phyloP scores from a whole-genome alignment of 495 filamentous ascomycete genomes.

The Hypoxylon perforatum region DNA sequence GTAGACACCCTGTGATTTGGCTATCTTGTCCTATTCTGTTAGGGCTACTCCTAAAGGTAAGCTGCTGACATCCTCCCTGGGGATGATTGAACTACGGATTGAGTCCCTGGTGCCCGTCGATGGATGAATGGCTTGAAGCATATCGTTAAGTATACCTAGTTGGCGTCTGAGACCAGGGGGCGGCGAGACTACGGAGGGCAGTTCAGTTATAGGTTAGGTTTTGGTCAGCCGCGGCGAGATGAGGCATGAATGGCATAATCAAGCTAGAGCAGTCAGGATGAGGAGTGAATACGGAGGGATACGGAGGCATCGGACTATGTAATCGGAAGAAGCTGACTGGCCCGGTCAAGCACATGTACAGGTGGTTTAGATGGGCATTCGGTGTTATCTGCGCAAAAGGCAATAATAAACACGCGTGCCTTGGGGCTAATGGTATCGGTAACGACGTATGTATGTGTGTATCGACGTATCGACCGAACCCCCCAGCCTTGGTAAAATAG shows the following conservation, averaged over 20 bases:
- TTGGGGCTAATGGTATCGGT: not conserved
- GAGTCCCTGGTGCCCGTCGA: conserved; percentile 10
- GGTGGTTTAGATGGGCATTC: conserved; percentile 7
- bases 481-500: conserved; percentile 29
- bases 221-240: conserved; percentile 22
- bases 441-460: not conserved
- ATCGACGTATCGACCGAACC: not conserved
- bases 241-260: conserved; percentile 35
- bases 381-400: conserved; percentile 13
- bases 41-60: not conserved
- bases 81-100: conserved; percentile 9
- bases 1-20: conserved; percentile 1
- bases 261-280: conserved; percentile 29
- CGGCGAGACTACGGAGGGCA: not conserved
- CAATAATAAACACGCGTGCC: conserved; percentile 22
- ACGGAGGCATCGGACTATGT: conserved; percentile 39
- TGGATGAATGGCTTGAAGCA: not conserved
- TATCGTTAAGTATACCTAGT: not conserved
- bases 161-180: conserved; percentile 3
- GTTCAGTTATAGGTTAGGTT: not conserved
- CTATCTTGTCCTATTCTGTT: not conserved
- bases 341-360: not conserved
- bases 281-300: conserved; percentile 2
- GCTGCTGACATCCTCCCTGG: not conserved
- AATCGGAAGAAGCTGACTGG: conserved; percentile 38